phyloP scores from a whole-genome alignment of 2,329 filamentous ascomycete species.

The Aspergillus sp. region DNA sequence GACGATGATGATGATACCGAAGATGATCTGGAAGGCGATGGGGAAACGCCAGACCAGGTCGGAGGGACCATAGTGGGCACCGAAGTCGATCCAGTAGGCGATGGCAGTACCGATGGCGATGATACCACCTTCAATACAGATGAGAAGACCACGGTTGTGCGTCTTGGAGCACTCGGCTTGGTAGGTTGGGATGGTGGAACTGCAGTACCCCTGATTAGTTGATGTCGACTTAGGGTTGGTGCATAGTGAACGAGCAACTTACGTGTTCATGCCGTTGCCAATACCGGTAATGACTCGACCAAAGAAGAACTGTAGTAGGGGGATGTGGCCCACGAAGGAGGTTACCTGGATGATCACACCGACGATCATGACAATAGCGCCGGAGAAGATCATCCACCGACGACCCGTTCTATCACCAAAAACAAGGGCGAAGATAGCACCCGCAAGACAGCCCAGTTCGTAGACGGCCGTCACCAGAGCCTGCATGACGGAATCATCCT shows the following conservation, averaged over 20 bases:
- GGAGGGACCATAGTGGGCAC: slow-evolving; percentile 37
- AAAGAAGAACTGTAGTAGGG: slow-evolving; percentile 53
- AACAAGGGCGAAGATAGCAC: slow-evolving; percentile 38
- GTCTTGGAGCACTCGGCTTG: slow-evolving; percentile 56
- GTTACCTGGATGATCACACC: slow-evolving; percentile 42
- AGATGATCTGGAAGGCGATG: slow-evolving; percentile 54
- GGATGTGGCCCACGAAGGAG: slow-evolving; percentile 30
- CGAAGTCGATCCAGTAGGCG: slow-evolving; percentile 55
- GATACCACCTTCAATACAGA: slow-evolving; percentile 58
- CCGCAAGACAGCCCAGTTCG: slow-evolving; percentile 37
- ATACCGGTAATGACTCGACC: slow-evolving; percentile 55
- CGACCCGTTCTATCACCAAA: slow-evolving; percentile 39
- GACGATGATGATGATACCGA: slow-evolving; percentile 47
- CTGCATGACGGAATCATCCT: slow-evolving; percentile 41
- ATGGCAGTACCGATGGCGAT: slow-evolving; percentile 54
- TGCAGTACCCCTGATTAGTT: background rate
- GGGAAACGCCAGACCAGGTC: slow-evolving; percentile 53
- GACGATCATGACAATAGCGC: slow-evolving; percentile 52
- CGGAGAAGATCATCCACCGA: slow-evolving; percentile 54
- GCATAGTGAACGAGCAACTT: background rate
- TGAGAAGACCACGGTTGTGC: slow-evolving; percentile 60
- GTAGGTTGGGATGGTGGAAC: slow-evolving; percentile 54
- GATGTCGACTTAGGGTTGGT: background rate
- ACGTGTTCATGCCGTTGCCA: slow-evolving; percentile 57
- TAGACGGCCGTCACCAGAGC: slow-evolving; percentile 34